Conservation (phyloP, 441 rosid genomes). For the Corymbia citriodora region DNA sequence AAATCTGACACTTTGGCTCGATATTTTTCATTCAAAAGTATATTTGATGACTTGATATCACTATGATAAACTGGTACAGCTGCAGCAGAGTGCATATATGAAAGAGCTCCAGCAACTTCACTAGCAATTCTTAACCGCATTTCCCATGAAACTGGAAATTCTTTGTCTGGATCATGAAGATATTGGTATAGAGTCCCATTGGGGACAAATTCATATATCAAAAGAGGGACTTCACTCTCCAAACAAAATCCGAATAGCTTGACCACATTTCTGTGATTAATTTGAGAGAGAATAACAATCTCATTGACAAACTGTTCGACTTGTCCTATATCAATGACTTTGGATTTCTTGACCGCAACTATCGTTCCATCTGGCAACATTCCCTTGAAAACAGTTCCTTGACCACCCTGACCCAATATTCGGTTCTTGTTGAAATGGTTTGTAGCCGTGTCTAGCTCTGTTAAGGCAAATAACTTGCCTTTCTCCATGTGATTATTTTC, state of each 20-base stretch:
- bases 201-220: neutral
- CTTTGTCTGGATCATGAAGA: neutral
- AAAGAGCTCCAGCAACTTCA: neutral
- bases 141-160: neutral
- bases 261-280: neutral
- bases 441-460: accelerated
- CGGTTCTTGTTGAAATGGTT: neutral
- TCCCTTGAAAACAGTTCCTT: neutral
- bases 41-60: neutral
- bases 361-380: neutral
- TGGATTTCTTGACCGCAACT: neutral
- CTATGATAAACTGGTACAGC: neutral
- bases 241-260: neutral
- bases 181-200: conserved; percentile 21
- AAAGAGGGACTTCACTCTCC: neutral
- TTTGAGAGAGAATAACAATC: too few relatives aligned
- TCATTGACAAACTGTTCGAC: neutral
- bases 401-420: neutral
- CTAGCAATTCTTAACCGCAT: neutral
- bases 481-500: neutral
- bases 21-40: neutral
- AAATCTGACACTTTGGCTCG: neutral
- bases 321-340: neutral
- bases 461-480: neutral
- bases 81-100: neutral